Conservation (phyloP, 139 green algal species). For the Penium margaritaceum region DNA sequence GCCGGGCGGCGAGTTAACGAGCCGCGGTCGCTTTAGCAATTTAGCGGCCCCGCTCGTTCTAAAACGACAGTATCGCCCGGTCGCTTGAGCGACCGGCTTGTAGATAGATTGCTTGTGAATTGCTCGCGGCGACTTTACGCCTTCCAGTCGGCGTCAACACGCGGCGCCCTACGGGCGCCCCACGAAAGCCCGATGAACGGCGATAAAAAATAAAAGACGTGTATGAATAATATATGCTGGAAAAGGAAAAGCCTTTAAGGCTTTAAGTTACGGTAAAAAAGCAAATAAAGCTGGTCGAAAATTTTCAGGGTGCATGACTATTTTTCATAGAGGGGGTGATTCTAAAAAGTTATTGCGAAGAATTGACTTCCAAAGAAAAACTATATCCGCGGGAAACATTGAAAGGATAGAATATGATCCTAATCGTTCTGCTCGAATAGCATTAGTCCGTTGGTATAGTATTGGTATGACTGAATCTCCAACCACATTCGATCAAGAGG, state of each 20-base stretch:
- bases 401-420: constrained; percentile 31
- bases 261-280: constrained; percentile 17
- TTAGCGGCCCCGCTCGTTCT: too few relatives aligned
- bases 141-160: too few relatives aligned
- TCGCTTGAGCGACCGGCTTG: too few relatives aligned
- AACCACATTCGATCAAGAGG: too few relatives aligned
- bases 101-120: too few relatives aligned
- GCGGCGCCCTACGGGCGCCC: too few relatives aligned
- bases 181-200: too few relatives aligned
- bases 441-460: constrained; percentile 19
- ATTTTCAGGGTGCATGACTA: constrained; percentile 15
- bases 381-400: constrained; percentile 6
- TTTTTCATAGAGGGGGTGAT: constrained; percentile 18
- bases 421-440: constrained; percentile 20
- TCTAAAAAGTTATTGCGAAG: constrained; percentile 17
- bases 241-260: constrained; percentile 7
- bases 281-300: constrained; percentile 15
- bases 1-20: too few relatives aligned
- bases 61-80: too few relatives aligned
- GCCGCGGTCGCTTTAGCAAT: too few relatives aligned
- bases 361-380: constrained; percentile 24
- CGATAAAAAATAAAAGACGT: constrained; percentile 3
- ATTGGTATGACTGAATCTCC: too few relatives aligned
- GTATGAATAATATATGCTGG: constrained; percentile 11
- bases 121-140: too few relatives aligned